Percentiles rank a stretch among this genome's conserved stretches.
Evolutionary conservation across 2,329 filamentous ascomycete species (phyloP).

Genomic region (Arthroderma uncinatum): DNA sequence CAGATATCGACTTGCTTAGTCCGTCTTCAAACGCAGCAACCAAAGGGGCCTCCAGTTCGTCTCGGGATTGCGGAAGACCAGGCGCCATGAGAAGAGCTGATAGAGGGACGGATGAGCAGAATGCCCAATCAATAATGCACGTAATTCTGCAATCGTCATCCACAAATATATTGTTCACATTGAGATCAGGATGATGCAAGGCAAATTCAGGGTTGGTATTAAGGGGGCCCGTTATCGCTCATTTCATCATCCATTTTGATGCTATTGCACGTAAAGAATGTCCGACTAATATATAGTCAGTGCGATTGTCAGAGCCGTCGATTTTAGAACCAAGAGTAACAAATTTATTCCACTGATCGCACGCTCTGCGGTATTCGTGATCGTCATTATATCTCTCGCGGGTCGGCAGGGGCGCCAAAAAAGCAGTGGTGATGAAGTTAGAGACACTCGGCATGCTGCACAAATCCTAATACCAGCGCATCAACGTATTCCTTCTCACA

Average conservation of each 20-base stretch:
- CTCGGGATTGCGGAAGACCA: constrained; percentile 18
- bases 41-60: constrained; percentile 13
- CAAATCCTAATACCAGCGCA: constrained; percentile 16
- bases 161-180: constrained; percentile 31
- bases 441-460: constrained; percentile 5
- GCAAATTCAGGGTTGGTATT: constrained; percentile 13
- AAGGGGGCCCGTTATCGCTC: background rate
- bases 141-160: constrained; percentile 25
- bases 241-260: constrained; percentile 7
- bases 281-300: constrained; percentile 19
- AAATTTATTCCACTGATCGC: constrained; percentile 20
- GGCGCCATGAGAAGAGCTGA: constrained; percentile 16
- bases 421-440: constrained; percentile 14
- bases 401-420: constrained; percentile 10
- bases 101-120: constrained; percentile 17
- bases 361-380: constrained; percentile 14
- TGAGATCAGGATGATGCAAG: constrained; percentile 26
- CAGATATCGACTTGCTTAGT: constrained; percentile 1
- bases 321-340: constrained; percentile 18
- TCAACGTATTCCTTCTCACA: constrained; percentile 17
- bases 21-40: constrained; percentile 9
- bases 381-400: constrained; percentile 7
- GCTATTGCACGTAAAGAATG: constrained; percentile 16
- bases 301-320: constrained; percentile 18
- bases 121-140: constrained; percentile 24